Evolutionary conservation across 2,329 filamentous ascomycete genomes (phyloP), one percentile per base, ranked within the genome.

Genomic region (Trichoderma harzianum): DNA sequence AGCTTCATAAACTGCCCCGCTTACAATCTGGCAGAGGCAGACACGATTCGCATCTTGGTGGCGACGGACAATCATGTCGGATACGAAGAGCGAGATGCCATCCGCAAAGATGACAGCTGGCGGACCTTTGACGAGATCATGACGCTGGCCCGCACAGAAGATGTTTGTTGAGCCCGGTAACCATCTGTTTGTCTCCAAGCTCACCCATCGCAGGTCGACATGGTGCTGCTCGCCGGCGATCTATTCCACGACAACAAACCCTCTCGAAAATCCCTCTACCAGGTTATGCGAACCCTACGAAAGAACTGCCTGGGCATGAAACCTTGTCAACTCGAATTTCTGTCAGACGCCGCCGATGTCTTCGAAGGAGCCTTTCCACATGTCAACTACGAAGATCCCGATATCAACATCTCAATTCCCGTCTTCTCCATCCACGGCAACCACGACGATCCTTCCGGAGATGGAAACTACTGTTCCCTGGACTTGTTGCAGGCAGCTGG

Each of bases 351-450:
- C 8, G 94, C 91, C 76, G 93, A 97, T 77, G 93, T 95, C 74
- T 98, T 99, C 77, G 92, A 94, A 73, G 93, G 93, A 7, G 91
- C 94, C 0, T 97, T 98, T 79, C 91, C 94, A 64, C 93, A 98
- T 80, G 95, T 97, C 82, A 99, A 99, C 82, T 99, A 99, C 82
- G 94, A 98, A 81, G 96, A 99, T 78, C 90, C 93, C 28, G 94
- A 99, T 77, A 98, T 99, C 81, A 99, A 99, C 78, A 90, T 99
- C 73, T 93, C 95, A 1, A 98, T 98, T 70, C 96, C 96, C 0
- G 94, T 99, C 32, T 99, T 99, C 79, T 97, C 95, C 0, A 99
- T 99, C 53, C 97, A 99, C 77, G 96, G 96, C 60, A 99, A 99
- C 78, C 96, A 99, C 79, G 96, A 99, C 78, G 96, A 99, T 79